A percentile compares a stretch with the other conserved stretches of the same genome.
These are phyloP conservation scores for Alternaria incomplexa DNA, from an alignment of 2,329 filamentous ascomycete genomes.

Conservation along the genomic window DNA sequence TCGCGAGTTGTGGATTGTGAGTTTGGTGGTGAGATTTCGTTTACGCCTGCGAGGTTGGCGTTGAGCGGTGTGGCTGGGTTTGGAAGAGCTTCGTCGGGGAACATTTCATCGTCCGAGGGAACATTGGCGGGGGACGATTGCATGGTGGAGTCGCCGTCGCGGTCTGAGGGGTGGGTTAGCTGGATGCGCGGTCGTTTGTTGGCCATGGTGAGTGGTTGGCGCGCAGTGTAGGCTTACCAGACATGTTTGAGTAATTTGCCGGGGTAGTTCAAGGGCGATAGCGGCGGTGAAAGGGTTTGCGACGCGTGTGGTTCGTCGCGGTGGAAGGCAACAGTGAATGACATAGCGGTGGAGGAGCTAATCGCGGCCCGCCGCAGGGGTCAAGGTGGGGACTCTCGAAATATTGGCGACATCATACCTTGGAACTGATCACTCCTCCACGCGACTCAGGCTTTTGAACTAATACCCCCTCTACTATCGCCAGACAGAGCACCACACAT, in stretches of 20 bases:
- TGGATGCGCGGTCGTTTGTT: conserved; percentile 10
- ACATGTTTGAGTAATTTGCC: conserved; percentile 8
- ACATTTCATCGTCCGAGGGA: conserved; percentile 49
- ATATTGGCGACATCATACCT: conserved; percentile 14
- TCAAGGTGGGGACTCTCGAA: conserved; percentile 9
- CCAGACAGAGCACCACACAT: conserved; percentile 28
- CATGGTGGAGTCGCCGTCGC: conserved; percentile 64
- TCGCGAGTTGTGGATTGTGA: conserved; percentile 52
- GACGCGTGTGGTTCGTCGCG: neutral
- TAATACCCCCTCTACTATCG: neutral
- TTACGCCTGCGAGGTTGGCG: conserved; percentile 35
- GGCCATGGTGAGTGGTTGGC: conserved; percentile 13
- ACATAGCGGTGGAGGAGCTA: conserved; percentile 5
- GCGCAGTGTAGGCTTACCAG: conserved; percentile 8
- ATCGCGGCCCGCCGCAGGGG: conserved; percentile 20
- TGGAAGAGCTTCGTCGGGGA: conserved; percentile 51
- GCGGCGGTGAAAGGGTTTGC: conserved; percentile 4
- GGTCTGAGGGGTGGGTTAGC: conserved; percentile 48
- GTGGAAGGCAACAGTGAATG: conserved; percentile 15
- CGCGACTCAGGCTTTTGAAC: neutral
- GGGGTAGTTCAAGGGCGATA: neutral
- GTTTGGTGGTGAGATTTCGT: conserved; percentile 62
- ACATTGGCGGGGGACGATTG: conserved; percentile 52
- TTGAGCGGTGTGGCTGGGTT: conserved; percentile 51
- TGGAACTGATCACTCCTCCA: neutral